Base-by-base conservation (phyloP, 228 moss, liverwort and hornwort species). In the Sphagnum magellanicum region DNA sequence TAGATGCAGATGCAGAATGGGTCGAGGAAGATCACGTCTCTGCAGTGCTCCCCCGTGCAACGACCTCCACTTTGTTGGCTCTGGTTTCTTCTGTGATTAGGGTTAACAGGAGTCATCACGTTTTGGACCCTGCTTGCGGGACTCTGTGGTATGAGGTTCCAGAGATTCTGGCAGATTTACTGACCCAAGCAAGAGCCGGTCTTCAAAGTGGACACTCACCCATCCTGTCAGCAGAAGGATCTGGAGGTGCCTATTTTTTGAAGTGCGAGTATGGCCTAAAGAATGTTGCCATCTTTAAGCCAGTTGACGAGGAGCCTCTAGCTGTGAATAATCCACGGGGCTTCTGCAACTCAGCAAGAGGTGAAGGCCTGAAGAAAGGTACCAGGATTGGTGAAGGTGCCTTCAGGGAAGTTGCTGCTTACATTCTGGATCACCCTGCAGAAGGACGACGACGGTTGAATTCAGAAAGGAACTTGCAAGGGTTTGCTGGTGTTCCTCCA, bases 341-440 rank as follows among this genome's bases (percentile, higher is more conserved):
- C 58, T 81, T 82, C 49, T 17, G 82, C 48, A 73, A 72, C 51
- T 73, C 84, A 0, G 67, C 69, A 53, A 79, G 87, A 75, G 75
- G 76, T 1, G 95, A 92, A 79, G 95, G 92, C 60, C 69, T 95
- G 51, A 95, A 91, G 80, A 95, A 83, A 71, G 92, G 95, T 60
- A 90, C 84, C 49, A 78, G 87, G 70, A 87, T 92, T 10, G 95
- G 95, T 10, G 95, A 92, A 70, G 95, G 95, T 4, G 95, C 95
- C 0, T 72, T 87, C 71, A 81, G 92, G 51, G 95, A 95, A 79
- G 90, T 89, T 5, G 90, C 88, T 50, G 95, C 95, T 6, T 92
- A 82, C 65, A 77, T 92, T 73, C 64, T 95, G 50, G 95, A 95
- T 80, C 89, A 95, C 51, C 95, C 95, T 5, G 71, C 50, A 17